phyloP scores from a whole-genome alignment of 139 green algal species.

The Micractinium conductrix region DNA sequence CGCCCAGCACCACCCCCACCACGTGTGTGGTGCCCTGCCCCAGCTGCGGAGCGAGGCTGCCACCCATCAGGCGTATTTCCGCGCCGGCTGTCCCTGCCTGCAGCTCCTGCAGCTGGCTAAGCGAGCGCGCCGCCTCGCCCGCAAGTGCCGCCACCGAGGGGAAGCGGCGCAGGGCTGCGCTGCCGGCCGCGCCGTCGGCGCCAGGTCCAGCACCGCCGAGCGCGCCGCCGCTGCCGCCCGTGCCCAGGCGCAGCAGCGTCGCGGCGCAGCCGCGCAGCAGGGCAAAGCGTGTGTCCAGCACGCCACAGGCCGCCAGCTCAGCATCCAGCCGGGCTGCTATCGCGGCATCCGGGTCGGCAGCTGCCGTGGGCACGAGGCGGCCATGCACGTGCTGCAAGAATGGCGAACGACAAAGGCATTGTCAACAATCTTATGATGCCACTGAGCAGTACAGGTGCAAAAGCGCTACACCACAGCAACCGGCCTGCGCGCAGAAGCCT shows the following conservation, averaged over 20 bases:
- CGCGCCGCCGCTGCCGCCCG: not conserved
- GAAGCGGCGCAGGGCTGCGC: not conserved
- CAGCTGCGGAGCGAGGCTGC: not conserved
- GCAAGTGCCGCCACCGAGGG: not conserved
- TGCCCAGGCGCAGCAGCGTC: constrained; percentile 6
- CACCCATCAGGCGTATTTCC: constrained; percentile 8
- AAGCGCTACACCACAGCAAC: too few relatives aligned
- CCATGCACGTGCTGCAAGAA: too few relatives aligned
- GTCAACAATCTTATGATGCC: too few relatives aligned
- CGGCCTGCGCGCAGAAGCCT: too few relatives aligned
- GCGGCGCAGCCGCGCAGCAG: not conserved
- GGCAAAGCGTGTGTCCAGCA: constrained; percentile 8
- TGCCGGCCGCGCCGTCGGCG: not conserved
- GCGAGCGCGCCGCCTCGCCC: not conserved
- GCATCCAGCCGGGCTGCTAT: constrained; percentile 5
- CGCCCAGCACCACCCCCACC: not conserved
- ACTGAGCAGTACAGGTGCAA: too few relatives aligned
- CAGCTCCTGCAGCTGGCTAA: not conserved
- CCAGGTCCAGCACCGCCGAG: not conserved
- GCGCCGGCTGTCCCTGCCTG: not conserved
- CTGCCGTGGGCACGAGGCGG: too few relatives aligned
- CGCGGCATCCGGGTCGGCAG: not conserved
- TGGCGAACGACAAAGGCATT: too few relatives aligned
- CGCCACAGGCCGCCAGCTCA: not conserved
- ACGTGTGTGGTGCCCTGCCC: not conserved